Percentiles rank a stretch among this genome's conserved stretches.
These are phyloP conservation scores for Sporothrix variecibatus DNA, from an alignment of 2,329 filamentous ascomycete genomes.

Conservation along the genomic window DNA sequence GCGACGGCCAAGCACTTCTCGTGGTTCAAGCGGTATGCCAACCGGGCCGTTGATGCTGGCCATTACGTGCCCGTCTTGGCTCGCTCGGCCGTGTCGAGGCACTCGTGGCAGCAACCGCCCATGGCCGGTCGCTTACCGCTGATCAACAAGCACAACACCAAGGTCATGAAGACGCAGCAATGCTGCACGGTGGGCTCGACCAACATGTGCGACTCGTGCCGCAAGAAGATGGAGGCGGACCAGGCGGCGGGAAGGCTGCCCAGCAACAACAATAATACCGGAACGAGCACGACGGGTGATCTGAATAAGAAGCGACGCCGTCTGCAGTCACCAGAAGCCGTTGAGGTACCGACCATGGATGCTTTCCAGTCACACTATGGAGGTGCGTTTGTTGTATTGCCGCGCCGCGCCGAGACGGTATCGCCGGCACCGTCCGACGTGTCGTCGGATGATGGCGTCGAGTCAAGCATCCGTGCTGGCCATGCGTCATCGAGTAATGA, in stretches of 20 bases:
- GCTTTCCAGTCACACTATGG: not conserved
- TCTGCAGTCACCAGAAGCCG: slow-evolving; percentile 1
- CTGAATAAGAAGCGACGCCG: slow-evolving; percentile 22
- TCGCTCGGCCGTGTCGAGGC: slow-evolving; percentile 46
- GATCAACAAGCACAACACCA: not conserved
- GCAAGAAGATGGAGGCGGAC: slow-evolving; percentile 7
- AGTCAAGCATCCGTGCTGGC: not conserved
- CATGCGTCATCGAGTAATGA: not conserved
- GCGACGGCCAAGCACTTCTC: slow-evolving; percentile 27
- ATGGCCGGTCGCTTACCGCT: slow-evolving; percentile 50
- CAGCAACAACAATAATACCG: not conserved
- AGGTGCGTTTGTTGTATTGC: slow-evolving; percentile 17
- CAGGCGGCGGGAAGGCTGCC: not conserved
- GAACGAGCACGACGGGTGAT: not conserved
- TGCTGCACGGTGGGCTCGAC: not conserved
- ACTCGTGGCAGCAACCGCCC: slow-evolving; percentile 45
- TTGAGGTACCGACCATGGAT: not conserved
- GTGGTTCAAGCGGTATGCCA: slow-evolving; percentile 35
- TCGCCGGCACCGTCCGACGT: not conserved
- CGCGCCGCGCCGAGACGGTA: not conserved
- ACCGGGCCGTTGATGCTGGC: slow-evolving; percentile 34
- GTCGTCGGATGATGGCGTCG: not conserved
- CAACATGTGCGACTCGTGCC: slow-evolving; percentile 6
- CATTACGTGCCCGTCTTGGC: slow-evolving; percentile 52
- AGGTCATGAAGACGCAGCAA: slow-evolving; percentile 6